Base-by-base conservation (phyloP, 768 basidiomycete genomes). In the Leccinum boreale region DNA sequence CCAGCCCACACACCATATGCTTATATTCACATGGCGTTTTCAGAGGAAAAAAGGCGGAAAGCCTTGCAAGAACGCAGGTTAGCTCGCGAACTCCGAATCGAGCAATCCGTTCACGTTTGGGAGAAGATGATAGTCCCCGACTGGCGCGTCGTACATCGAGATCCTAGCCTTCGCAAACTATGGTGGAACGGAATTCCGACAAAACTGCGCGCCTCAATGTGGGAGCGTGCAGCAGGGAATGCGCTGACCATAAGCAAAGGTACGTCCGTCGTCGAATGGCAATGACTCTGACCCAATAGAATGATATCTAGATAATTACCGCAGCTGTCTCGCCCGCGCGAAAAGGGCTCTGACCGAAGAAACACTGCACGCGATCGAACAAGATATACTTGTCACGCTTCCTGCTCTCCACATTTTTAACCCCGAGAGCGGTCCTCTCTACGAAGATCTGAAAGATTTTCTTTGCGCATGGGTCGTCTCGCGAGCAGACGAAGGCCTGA, bases 111-210 rank as follows among this genome's bases (percentile, higher is more conserved):
- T 52, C 76, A 81, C 42, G 69, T 81, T 8, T 95, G 94, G 94
- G 88, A 94, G 69, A 82, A 79, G 56, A 80, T 84, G 14, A 87
- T 96, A 56, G 65, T 89, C 19, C 91, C 92, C 0, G 89, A 95
- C 69, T 95, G 92, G 91, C 84, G 81, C 50, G 79, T 82, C 23
- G 89, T 92, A 7, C 69, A 85, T 68, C 84, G 80, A 63, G 85
- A 90, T 59, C 77, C 86, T 0, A 72, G 72, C 10, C 74, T 94
- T 53, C 82, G 87, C 31, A 83, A 79, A 66, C 66, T 94, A 9
- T 96, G 93, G 94, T 93, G 92, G 92, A 79, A 79, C 29, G 94
- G 94, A 3, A 90, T 94, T 63, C 94, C 94, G 3, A 81, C 88
- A 0, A 89, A 90, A 67, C 72, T 92, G 55, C 82, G 94, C 31